Percentiles rank a stretch among this genome's conserved stretches.
phyloP scores from a whole-genome alignment of 352 stramenopile species.

The Aphanomyces cochlioides region DNA sequence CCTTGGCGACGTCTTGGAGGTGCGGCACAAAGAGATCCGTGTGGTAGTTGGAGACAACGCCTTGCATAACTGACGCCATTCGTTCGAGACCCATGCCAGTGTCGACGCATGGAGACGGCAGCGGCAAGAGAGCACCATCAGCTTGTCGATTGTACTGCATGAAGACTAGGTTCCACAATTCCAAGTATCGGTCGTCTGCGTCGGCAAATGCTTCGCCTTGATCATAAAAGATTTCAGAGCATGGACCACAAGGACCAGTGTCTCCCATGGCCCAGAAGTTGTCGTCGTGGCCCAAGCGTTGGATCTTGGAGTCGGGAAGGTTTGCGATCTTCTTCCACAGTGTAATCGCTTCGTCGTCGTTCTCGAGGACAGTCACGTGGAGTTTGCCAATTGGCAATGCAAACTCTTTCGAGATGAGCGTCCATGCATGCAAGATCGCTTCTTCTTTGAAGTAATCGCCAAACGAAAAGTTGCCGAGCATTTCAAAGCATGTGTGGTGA shows the following conservation, averaged over 20 bases:
- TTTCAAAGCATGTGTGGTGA: slow-evolving; percentile 99
- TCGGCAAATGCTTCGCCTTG: slow-evolving; percentile 74
- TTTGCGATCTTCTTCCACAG: slow-evolving; percentile 53
- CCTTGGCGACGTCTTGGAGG: slow-evolving; percentile 45
- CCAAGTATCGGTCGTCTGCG: slow-evolving; percentile 74
- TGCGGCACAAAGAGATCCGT: slow-evolving; percentile 95
- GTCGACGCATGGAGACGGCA: slow-evolving; percentile 93
- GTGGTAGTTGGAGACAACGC: slow-evolving; percentile 94
- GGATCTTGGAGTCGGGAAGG: slow-evolving; percentile 49
- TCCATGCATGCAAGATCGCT: slow-evolving; percentile 92
- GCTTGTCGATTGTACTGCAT: slow-evolving; percentile 95
- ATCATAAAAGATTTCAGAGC: slow-evolving; percentile 95
- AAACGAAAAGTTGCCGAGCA: slow-evolving; percentile 98
- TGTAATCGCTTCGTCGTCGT: slow-evolving; percentile 48
- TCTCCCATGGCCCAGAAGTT: slow-evolving; percentile 98
- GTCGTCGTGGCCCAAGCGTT: slow-evolving; percentile 80
- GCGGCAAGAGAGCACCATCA: slow-evolving; percentile 66
- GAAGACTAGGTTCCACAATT: slow-evolving; percentile 98
- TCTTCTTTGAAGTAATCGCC: slow-evolving; percentile 98
- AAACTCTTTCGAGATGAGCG: slow-evolving; percentile 91
- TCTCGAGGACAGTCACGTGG: slow-evolving; percentile 65
- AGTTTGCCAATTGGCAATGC: slow-evolving; percentile 49
- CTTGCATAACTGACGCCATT: slow-evolving; percentile 93
- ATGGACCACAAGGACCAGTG: slow-evolving; percentile 91
- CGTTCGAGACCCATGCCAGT: slow-evolving; percentile 97